A percentile compares a stretch with the other conserved stretches of the same genome.
These are phyloP conservation scores for Harrya chromipes DNA, from an alignment of 768 basidiomycete species.

Conservation along the genomic window DNA sequence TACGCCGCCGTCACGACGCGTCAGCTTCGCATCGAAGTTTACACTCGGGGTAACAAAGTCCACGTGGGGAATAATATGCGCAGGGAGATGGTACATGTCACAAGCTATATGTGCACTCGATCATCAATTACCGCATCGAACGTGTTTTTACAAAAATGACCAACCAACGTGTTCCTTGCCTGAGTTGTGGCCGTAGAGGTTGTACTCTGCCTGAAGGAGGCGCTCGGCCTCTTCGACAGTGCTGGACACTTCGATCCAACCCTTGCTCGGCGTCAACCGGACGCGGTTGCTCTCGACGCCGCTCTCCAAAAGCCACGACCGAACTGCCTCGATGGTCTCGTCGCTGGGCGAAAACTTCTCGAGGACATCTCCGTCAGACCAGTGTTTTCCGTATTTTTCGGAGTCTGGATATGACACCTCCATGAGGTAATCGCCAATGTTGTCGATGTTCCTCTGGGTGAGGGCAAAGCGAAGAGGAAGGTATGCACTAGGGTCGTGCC, in stretches of 20 bases:
- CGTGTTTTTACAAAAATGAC: neutral
- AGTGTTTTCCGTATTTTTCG: constrained; percentile 30
- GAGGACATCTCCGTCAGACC: constrained; percentile 25
- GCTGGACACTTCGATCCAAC: constrained; percentile 26
- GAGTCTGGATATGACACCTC: constrained; percentile 34
- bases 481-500: constrained; percentile 30
- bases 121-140: neutral
- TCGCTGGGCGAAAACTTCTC: constrained; percentile 25
- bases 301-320: constrained; percentile 26
- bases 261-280: constrained; percentile 12
- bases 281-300: constrained; percentile 24
- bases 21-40: constrained; percentile 27
- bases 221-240: constrained; percentile 32
- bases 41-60: constrained; percentile 35
- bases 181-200: constrained; percentile 24
- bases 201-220: constrained; percentile 33
- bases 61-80: constrained; percentile 29
- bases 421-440: constrained; percentile 22
- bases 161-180: constrained; percentile 26
- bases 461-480: constrained; percentile 32
- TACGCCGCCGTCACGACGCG: constrained; percentile 3
- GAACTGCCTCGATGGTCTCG: constrained; percentile 23
- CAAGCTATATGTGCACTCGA: constrained; percentile 20
- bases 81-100: constrained; percentile 32
- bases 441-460: constrained; percentile 28